phyloP scores from a whole-genome alignment of 2,329 filamentous ascomycete genomes.

The Talaromyces sp. region DNA sequence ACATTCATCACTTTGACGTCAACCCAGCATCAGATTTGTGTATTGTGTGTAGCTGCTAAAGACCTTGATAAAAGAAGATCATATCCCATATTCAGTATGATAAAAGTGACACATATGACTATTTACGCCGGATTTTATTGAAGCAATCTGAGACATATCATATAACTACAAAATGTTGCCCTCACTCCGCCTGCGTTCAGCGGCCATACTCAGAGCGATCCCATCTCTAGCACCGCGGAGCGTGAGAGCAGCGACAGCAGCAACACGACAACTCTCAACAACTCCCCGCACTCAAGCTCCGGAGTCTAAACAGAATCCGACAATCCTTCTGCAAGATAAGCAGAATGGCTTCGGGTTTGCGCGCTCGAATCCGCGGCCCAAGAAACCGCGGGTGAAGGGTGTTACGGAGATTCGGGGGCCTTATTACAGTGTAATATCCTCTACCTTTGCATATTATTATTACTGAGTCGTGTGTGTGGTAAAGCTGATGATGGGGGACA shows the following conservation, averaged over 20 bases:
- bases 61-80: neutral
- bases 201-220: neutral
- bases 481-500: conserved; percentile 16
- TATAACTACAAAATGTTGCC: neutral
- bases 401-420: conserved; percentile 57
- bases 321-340: conserved; percentile 48
- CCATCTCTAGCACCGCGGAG: neutral
- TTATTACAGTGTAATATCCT: conserved; percentile 49
- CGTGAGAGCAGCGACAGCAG: too few relatives aligned
- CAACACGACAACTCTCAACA: neutral
- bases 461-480: neutral
- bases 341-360: conserved; percentile 51
- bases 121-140: too few relatives aligned
- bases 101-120: neutral
- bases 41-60: neutral
- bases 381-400: conserved; percentile 49
- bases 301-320: neutral
- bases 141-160: too few relatives aligned
- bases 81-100: neutral
- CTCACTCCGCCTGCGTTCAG: neutral
- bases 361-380: conserved; percentile 48
- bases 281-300: neutral
- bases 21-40: conserved; percentile 11
- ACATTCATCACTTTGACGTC: conserved; percentile 11
- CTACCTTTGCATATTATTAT: neutral